Conservation (phyloP, 345 rosid species). For the Eucalyptus erythrocorys region DNA sequence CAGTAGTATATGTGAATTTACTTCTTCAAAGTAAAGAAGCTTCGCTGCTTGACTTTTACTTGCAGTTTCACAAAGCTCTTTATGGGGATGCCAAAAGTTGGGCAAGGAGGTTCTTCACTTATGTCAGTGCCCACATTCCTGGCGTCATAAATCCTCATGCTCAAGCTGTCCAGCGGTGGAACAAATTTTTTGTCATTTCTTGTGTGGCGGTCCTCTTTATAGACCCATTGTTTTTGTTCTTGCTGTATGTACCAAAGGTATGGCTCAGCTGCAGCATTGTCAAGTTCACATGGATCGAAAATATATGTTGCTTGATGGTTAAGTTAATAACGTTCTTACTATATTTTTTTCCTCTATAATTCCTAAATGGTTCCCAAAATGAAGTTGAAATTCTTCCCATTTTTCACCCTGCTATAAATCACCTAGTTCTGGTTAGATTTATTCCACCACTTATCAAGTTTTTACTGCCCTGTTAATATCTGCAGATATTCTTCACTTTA, state of each 20-base stretch:
- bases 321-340: neutral
- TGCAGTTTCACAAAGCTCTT: slow-evolving; percentile 20
- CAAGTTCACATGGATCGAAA: neutral
- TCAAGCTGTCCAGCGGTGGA: slow-evolving; percentile 52
- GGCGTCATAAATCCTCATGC: slow-evolving; percentile 85
- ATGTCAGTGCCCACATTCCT: slow-evolving; percentile 20
- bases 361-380: neutral
- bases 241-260: slow-evolving; percentile 43
- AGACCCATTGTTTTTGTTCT: slow-evolving; percentile 82
- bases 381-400: neutral
- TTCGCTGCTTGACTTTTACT: neutral
- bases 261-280: neutral
- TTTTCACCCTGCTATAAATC: neutral
- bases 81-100: slow-evolving; percentile 86
- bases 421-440: neutral
- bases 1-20: neutral
- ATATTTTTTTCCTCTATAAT: neutral
- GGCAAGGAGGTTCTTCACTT: slow-evolving; percentile 39
- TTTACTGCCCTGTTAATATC: neutral
- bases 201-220: slow-evolving; percentile 67
- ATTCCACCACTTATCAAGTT: neutral
- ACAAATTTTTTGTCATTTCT: slow-evolving; percentile 51
- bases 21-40: neutral
- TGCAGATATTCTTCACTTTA: neutral
- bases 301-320: neutral